phyloP scores from a whole-genome alignment of 805 yeast genomes.

The Yarrowia bubula region DNA sequence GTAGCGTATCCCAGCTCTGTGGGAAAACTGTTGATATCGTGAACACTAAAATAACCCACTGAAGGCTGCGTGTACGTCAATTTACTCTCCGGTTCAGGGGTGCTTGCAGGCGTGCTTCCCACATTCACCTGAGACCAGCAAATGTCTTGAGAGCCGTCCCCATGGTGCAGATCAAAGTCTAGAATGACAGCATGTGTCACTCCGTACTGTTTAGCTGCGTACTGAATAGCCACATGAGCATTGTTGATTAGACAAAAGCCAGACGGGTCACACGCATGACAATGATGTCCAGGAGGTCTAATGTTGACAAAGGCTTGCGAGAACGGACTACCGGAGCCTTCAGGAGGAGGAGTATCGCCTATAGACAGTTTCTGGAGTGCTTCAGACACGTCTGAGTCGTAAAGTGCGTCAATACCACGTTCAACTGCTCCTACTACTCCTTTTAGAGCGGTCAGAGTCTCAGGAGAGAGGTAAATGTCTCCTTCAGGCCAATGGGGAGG shows the following conservation, averaged over 20 bases:
- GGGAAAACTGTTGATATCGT: conserved; percentile 83
- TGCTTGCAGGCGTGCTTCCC: background rate
- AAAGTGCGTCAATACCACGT: conserved; percentile 60
- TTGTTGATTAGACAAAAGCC: conserved; percentile 82
- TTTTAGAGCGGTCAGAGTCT: conserved; percentile 65
- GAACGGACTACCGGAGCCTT: background rate
- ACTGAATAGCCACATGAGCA: conserved; percentile 77
- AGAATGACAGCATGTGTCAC: conserved; percentile 79
- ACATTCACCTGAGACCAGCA: conserved; percentile 70
- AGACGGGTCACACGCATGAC: conserved; percentile 77
- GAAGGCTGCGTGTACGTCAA: conserved; percentile 52
- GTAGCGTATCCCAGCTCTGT: conserved; percentile 77
- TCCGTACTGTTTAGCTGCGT: conserved; percentile 59
- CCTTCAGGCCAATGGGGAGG: conserved; percentile 82
- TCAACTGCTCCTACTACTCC: conserved; percentile 79
- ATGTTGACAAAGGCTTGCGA: conserved; percentile 58
- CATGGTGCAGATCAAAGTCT: conserved; percentile 84
- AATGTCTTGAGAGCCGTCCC: conserved; percentile 85
- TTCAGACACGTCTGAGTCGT: conserved; percentile 34
- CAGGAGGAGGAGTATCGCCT: background rate
- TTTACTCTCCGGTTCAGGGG: conserved; percentile 9
- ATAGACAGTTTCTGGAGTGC: conserved; percentile 34
- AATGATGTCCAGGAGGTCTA: conserved; percentile 86
- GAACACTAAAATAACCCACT: conserved; percentile 79
- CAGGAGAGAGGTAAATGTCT: conserved; percentile 69